A percentile compares a stretch with the other conserved stretches of the same genome.
These are phyloP conservation scores for Cryptococcus sp. DNA, from an alignment of 1,284 basidiomycete genomes.

Conservation along the genomic window DNA sequence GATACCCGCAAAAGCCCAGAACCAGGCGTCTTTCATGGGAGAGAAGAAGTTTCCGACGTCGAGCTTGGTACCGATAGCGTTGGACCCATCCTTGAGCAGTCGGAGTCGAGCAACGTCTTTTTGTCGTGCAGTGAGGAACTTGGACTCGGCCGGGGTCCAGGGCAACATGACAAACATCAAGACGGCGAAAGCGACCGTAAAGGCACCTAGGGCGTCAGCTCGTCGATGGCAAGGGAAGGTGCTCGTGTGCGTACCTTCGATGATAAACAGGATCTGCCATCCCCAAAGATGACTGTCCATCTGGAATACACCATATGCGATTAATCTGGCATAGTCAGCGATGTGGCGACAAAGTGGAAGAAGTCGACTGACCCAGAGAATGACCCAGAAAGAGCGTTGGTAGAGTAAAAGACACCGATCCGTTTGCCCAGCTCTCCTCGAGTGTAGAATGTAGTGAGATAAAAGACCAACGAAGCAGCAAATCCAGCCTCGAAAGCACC, in stretches of 20 bases:
- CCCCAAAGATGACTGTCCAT: conserved; percentile 48
- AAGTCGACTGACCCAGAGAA: conserved; percentile 44
- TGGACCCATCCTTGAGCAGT: conserved; percentile 48
- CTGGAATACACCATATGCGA: conserved; percentile 53
- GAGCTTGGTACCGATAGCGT: conserved; percentile 44
- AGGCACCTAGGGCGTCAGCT: conserved; percentile 43
- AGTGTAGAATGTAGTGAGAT: conserved; percentile 53
- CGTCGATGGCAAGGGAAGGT: too few relatives aligned
- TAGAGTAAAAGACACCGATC: conserved; percentile 52
- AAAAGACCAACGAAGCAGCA: conserved; percentile 38
- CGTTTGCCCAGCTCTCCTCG: conserved; percentile 53
- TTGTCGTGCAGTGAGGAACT: conserved; percentile 48
- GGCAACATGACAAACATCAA: conserved; percentile 53
- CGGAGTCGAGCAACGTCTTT: conserved; percentile 50
- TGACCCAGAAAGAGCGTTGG: conserved; percentile 48
- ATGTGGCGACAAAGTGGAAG: conserved; percentile 21
- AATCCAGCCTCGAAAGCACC: conserved; percentile 14
- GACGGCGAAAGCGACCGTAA: conserved; percentile 46
- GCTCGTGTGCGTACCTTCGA: conserved; percentile 3
- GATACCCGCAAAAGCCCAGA: neutral
- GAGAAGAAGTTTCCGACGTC: neutral
- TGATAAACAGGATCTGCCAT: conserved; percentile 53
- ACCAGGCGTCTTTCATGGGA: neutral
- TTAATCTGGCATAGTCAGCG: conserved; percentile 23
- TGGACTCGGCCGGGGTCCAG: conserved; percentile 50